Base-by-base conservation (phyloP, 805 yeast species). In the Wickerhamiella alocasiicola region DNA sequence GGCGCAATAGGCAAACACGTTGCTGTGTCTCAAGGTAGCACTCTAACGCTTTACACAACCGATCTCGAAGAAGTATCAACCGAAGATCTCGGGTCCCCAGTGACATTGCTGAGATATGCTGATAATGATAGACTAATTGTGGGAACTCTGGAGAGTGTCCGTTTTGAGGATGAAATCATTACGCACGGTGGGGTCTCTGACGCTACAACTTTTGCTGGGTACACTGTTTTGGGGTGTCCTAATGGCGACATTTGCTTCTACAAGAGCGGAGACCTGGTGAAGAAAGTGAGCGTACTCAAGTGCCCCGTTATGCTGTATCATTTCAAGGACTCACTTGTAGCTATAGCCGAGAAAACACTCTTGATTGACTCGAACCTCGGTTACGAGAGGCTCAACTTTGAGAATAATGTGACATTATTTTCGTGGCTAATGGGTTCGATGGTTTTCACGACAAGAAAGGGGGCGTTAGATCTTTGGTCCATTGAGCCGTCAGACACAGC, bases 211-310 rank as follows among this genome's bases (percentile, higher is more conserved):
- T 36, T 20, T 13, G 15, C 11, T 19, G 39, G 13, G 2, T 9
- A 13, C 17, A 13, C 28, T 7, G 30, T 28, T 3, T 15, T 36
- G 4, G 39, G 32, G 2, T 20, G 20, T 11, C 4, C 25, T 3
- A 20, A 36, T 4, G 39, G 39, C n/a, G 12, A 15, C n/a, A 7
- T 36, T 15, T n/a, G 12, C 6, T 20, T 36, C 12, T 36, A 20
- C 21, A 20, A 11, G 5, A 32, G 28, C 13, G 6, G 19, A 12
- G 13, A 19, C 2, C 24, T 18, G 4, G 24, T 18, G 13, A 28
- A 36, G 25, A 16, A 18, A 16, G n/a, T 31, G 4, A 2, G 4
- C 5, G 21, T 36, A 5, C 13, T 28, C 26, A 6, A 15, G 11
- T 20, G 20, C 20, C 39, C 39, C 3, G 25, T 28, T 15, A 20